Evolutionary conservation across 2,329 filamentous ascomycete species (phyloP).

Genomic region (Macrophomina pseudophaseolina): DNA sequence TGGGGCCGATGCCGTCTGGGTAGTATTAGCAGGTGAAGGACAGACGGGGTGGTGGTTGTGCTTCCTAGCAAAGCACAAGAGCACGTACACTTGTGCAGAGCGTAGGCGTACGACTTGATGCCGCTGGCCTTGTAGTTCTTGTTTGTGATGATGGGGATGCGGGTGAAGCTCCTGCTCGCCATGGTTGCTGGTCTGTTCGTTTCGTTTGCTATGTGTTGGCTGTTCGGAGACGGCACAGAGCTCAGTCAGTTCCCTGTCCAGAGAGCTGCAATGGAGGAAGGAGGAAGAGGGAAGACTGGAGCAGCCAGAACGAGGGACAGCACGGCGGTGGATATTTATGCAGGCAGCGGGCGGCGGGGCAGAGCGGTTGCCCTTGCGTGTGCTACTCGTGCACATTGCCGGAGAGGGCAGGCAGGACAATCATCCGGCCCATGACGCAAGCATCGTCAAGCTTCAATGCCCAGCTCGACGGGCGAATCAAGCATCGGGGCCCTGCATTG

Average conservation of each 20-base stretch:
- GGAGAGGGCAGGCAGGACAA: background rate
- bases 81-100: constrained; percentile 60
- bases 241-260: background rate
- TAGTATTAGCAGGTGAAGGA: background rate
- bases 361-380: background rate
- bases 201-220: background rate
- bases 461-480: constrained; percentile 6
- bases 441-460: constrained; percentile 10
- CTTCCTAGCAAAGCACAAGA: background rate
- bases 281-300: background rate
- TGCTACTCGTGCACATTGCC: background rate
- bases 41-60: background rate
- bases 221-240: background rate
- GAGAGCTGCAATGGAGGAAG: background rate
- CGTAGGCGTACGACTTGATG: constrained; percentile 66
- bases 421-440: constrained; percentile 14
- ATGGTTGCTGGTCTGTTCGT: background rate
- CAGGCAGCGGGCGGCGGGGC: background rate
- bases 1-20: constrained; percentile 63
- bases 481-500: constrained; percentile 10
- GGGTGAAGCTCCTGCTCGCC: constrained; percentile 30
- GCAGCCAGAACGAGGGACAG: background rate
- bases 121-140: constrained; percentile 46
- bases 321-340: constrained; percentile 14
- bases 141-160: constrained; percentile 36